Evolutionary conservation across 192 early-diverging fungal genomes (phyloP), one percentile per base, ranked within the genome.

Genomic region (Umbelopsis sp.): DNA sequence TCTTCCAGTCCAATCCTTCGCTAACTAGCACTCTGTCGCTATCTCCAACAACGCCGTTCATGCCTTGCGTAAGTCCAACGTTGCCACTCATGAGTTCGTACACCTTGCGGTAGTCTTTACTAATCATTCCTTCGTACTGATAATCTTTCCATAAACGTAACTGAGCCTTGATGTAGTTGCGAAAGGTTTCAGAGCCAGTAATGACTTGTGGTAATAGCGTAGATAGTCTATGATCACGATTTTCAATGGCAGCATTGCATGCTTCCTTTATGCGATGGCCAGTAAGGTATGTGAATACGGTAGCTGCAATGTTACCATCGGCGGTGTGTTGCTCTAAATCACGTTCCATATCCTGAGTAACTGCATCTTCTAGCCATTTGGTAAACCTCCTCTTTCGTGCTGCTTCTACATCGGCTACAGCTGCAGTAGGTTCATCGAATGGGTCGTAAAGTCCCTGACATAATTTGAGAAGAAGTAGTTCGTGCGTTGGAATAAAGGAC

Each of bases 171-270:
- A 88, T 68, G 62, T 68, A 56, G 1, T 78, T 66, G 56, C 82
- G 71, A 70, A 45, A 12, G 71, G 76, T 65, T 51, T 88, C 89
- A 24, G 56, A 62, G 7, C 81, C 86, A 16, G 84, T 93, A 68
- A 81, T 87, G 3, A 91, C 73, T 76, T 96, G 96, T 7, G 91
- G 73, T 26, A 98, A 62, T 32, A 96, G 78, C 8, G 91, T 94
- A 0, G 95, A 92, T 34, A 96, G 82, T 2, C 87, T 85, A 68
- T 89, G 88, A 76, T 96, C 85, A 22, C 84, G 76, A 36, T 83
- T 82, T 49, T 84, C 76, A 0, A 94, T 82, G 3, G 94, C 91
- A 10, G 81, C 83, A 47, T 83, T 53, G 26, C 89, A 84, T 0
- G 96, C 95, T 9, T 81, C 77, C 1, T 84, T 76, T 43, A 96